phyloP scores from a whole-genome alignment of 257 asterid species.

The Eucommia ulmoides region DNA sequence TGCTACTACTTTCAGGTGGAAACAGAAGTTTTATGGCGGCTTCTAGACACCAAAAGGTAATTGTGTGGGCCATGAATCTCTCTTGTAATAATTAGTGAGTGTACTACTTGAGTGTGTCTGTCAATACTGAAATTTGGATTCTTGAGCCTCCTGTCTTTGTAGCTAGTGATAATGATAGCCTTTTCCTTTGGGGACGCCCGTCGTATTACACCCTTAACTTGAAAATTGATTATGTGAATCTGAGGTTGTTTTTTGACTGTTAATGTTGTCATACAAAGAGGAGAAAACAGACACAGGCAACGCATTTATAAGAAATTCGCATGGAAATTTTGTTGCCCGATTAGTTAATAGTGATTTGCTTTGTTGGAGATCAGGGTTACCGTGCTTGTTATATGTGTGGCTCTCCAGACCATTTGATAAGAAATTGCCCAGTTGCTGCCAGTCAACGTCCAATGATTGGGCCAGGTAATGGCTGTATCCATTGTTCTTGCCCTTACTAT shows the following conservation, averaged over 20 bases:
- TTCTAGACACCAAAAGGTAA: constrained; percentile 59
- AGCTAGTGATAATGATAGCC: too few relatives aligned
- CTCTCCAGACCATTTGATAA: constrained; percentile 76
- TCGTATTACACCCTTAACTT: too few relatives aligned
- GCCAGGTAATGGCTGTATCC: constrained; percentile 31
- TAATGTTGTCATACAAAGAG: background rate
- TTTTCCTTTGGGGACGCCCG: too few relatives aligned
- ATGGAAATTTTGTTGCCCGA: too few relatives aligned
- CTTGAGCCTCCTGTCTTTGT: too few relatives aligned
- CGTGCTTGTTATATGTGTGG: constrained; percentile 74
- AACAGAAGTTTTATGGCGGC: constrained; percentile 26
- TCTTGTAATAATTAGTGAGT: constrained; percentile 5
- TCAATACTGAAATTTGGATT: too few relatives aligned
- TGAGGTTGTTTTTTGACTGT: background rate
- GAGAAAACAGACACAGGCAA: background rate
- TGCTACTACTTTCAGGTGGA: constrained; percentile 42
- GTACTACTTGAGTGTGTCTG: too few relatives aligned
- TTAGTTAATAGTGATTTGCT: background rate
- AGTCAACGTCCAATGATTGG: constrained; percentile 43
- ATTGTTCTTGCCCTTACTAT: background rate
- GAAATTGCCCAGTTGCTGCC: constrained; percentile 55
- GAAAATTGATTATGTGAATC: background rate
- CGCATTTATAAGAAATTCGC: too few relatives aligned
- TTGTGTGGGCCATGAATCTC: constrained; percentile 2
- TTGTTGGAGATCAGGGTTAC: constrained; percentile 33